Evolutionary conservation across 2,329 filamentous ascomycete genomes (phyloP).

Genomic region (Fusarium kyushuense): DNA sequence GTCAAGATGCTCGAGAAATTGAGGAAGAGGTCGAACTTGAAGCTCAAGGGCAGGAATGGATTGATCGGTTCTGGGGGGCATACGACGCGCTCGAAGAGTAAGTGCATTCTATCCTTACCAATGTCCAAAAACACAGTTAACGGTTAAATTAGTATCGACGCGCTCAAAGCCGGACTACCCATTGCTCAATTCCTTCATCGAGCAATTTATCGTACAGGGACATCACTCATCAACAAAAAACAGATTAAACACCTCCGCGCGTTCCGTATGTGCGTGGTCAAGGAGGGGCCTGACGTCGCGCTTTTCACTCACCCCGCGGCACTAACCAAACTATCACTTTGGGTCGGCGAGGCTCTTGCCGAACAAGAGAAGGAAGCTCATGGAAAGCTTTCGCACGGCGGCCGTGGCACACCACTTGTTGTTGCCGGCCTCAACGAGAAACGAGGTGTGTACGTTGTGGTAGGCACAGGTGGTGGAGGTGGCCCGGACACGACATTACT

Average conservation of each 20-base stretch:
- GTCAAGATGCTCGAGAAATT: slow-evolving; percentile 56
- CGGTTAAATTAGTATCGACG: slow-evolving; percentile 70
- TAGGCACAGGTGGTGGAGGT: slow-evolving; percentile 90
- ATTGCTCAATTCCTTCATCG: slow-evolving; percentile 90
- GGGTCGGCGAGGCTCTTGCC: slow-evolving; percentile 91
- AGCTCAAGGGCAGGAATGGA: slow-evolving; percentile 72
- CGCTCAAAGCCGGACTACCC: slow-evolving; percentile 80
- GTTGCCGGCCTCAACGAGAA: slow-evolving; percentile 90
- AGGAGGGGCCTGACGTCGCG: slow-evolving; percentile 90
- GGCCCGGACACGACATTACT: slow-evolving; percentile 78
- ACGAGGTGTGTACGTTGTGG: slow-evolving; percentile 88
- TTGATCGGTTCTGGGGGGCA: slow-evolving; percentile 76
- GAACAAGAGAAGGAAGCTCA: slow-evolving; percentile 86
- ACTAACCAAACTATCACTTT: slow-evolving; percentile 90
- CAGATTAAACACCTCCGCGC: slow-evolving; percentile 93
- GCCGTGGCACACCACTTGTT: slow-evolving; percentile 85
- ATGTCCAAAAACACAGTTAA: slow-evolving; percentile 1
- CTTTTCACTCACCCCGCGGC: slow-evolving; percentile 94
- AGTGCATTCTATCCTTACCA: slow-evolving; percentile 47
- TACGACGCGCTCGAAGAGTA: slow-evolving; percentile 79
- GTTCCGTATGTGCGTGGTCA: slow-evolving; percentile 95
- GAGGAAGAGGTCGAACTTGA: slow-evolving; percentile 62
- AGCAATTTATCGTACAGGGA: slow-evolving; percentile 93
- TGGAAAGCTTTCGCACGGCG: slow-evolving; percentile 75
- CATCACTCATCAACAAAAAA: slow-evolving; percentile 89